These are phyloP conservation scores for Herpetomonas samuelpessoai DNA, from an alignment of 208 protist species.

Conservation along the genomic window DNA sequence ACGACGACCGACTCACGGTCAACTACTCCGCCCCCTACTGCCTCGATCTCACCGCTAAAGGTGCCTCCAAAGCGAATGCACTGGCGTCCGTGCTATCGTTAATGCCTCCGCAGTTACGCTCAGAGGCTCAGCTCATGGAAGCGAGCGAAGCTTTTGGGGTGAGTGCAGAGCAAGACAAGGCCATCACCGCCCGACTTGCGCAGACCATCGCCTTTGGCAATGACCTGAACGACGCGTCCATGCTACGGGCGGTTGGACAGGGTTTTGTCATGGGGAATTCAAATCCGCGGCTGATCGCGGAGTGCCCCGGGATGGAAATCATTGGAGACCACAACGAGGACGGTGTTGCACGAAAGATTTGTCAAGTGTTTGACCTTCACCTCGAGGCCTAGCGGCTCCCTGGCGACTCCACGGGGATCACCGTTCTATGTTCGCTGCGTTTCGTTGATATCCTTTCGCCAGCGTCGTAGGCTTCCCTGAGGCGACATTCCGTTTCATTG, in stretches of 20 bases:
- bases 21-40: conserved; percentile 40
- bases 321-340: conserved; percentile 39
- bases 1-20: conserved; percentile 19
- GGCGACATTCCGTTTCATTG: no score
- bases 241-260: conserved; percentile 38
- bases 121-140: conserved; percentile 12
- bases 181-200: conserved; percentile 14
- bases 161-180: conserved; percentile 3
- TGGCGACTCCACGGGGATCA: no score
- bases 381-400: no score
- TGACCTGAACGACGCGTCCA: conserved; percentile 51
- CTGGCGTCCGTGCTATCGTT: conserved; percentile 21
- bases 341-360: conserved; percentile 44
- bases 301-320: conserved; percentile 38
- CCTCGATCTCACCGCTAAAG: conserved; percentile 34
- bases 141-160: conserved; percentile 1
- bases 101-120: conserved; percentile 5
- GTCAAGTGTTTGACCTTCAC: conserved; percentile 25
- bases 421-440: no score
- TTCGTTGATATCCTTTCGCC: no score
- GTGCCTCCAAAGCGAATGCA: conserved; percentile 27
- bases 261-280: conserved; percentile 58
- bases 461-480: no score
- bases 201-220: conserved; percentile 59
- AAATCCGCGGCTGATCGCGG: conserved; percentile 28